phyloP scores from a whole-genome alignment of 2,329 filamentous ascomycete species.

The Aspergillus fumigatiaffinis region DNA sequence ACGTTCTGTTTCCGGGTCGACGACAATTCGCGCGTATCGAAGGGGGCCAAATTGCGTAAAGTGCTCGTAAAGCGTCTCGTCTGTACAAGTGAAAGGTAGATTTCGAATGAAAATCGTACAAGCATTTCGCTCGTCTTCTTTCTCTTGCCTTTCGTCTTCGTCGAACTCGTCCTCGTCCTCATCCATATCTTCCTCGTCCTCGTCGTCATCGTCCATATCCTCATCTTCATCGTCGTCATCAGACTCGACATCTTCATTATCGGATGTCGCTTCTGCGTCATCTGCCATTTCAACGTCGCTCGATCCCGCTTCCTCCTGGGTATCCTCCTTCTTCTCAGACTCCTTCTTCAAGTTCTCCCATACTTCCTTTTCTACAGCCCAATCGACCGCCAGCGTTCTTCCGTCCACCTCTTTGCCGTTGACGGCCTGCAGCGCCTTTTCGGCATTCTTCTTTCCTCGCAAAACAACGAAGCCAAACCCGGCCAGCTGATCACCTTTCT shows the following conservation, averaged over 20 bases:
- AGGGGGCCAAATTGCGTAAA: constrained; percentile 86
- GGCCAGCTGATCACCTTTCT: constrained; percentile 65
- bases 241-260: constrained; percentile 32
- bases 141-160: constrained; percentile 41
- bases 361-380: constrained; percentile 86
- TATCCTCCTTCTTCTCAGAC: constrained; percentile 23
- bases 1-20: constrained; percentile 78
- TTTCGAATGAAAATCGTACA: constrained; percentile 91
- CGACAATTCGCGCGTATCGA: constrained; percentile 85
- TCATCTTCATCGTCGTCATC: constrained; percentile 38
- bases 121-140: constrained; percentile 55
- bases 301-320: constrained; percentile 29
- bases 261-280: constrained; percentile 47
- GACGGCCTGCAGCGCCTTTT: constrained; percentile 76
- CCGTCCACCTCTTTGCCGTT: constrained; percentile 92
- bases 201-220: constrained; percentile 25
- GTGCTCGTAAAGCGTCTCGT: constrained; percentile 77
- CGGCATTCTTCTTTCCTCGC: constrained; percentile 82
- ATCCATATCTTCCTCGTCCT: constrained; percentile 41
- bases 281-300: constrained; percentile 57
- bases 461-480: constrained; percentile 94
- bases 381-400: constrained; percentile 86
- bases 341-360: constrained; percentile 66
- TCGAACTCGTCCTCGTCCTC: constrained; percentile 41
- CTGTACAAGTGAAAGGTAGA: constrained; percentile 80